Evolutionary conservation across 805 yeast genomes (phyloP).

Genomic region (Priceomyces fermenticarens): DNA sequence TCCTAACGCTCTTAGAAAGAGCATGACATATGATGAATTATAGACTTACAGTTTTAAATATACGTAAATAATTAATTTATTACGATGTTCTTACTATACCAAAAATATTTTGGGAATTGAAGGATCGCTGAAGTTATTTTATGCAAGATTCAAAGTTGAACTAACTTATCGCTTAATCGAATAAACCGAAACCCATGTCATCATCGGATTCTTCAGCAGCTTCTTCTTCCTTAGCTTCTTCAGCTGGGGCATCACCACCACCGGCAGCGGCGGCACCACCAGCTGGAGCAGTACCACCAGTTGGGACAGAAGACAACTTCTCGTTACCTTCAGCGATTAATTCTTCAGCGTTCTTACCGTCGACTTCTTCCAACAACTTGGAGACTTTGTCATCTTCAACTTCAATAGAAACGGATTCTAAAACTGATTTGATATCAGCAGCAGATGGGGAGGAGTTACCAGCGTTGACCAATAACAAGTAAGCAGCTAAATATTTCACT

Average conservation of each 20-base stretch:
- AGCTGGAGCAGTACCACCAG: conserved; percentile 96
- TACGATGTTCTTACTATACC: not conserved
- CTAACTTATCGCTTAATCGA: conserved; percentile 64
- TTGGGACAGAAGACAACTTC: conserved; percentile 95
- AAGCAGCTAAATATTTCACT: conserved; percentile 99
- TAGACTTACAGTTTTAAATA: conserved; percentile 6
- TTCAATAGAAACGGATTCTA: conserved; percentile 94
- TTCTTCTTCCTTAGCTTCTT: conserved; percentile 67
- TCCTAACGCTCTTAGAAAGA: conserved; percentile 65
- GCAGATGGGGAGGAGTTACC: conserved; percentile 95
- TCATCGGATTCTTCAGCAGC: conserved; percentile 60
- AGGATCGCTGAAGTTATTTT: not conserved
- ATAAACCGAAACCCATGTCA: conserved; percentile 96
- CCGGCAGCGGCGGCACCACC: conserved; percentile 69
- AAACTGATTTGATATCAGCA: conserved; percentile 81
- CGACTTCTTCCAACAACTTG: conserved; percentile 76
- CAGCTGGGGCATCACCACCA: conserved; percentile 68
- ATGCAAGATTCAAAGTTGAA: conserved; percentile 1
- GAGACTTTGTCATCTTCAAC: conserved; percentile 86
- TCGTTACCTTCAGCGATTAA: conserved; percentile 92
- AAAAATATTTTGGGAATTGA: too few species aligned
- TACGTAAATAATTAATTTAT: not conserved
- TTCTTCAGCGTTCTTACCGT: conserved; percentile 89
- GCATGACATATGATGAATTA: conserved; percentile 46
- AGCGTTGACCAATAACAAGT: conserved; percentile 95